Evolutionary conservation across 1,284 basidiomycete genomes (phyloP), one percentile per base, ranked within the genome.

Genomic region (Volvariella volvacea): DNA sequence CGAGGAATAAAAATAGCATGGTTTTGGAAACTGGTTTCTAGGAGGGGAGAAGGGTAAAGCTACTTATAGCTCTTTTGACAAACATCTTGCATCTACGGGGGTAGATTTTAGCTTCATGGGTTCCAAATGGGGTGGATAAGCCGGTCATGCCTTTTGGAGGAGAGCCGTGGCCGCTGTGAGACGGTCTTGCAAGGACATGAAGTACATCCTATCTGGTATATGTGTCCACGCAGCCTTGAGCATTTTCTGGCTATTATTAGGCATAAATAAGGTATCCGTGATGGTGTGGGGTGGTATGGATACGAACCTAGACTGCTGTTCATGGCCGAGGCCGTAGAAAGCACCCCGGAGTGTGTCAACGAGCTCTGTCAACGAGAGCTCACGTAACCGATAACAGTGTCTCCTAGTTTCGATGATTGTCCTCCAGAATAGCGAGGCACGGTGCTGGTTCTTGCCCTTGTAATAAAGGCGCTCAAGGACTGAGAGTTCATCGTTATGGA

Each of bases 381-480:
- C 67, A 20, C 67, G 57, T 3, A 86, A 49, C 31, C 80, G 70
- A 36, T 62, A 62, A 32, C 71, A 73, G 53, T 77, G 75, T 48
- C 77, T 70, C 47, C 81, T 68, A 19, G 79, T 67, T 58, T 88
- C 86, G 10, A 60, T 55, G 12, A 83, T 65, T 25, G 76, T 76
- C 55, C 74, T 72, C 83, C 84, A 88, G 57, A 85, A 88, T 8
- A 87, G 61, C 22, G 86, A 74, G 14, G 68, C 58, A 21, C 81
- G 76, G 55, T 90, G 88, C 55, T 90, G 85, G 53, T 88, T 89
- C 56, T 84, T 86, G 48, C 77, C 78, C 54, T 87, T 87, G 64
- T 90, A 90, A 57, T 81, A 83, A 1, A 89, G 55, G 48, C 83
- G 70, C 52, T 83, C 78, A 21, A 88, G 64, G 19, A 85, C 56